Percentiles rank a stretch among this genome's conserved stretches.
phyloP scores from a whole-genome alignment of 345 rosid species.

The Populus nigra region DNA sequence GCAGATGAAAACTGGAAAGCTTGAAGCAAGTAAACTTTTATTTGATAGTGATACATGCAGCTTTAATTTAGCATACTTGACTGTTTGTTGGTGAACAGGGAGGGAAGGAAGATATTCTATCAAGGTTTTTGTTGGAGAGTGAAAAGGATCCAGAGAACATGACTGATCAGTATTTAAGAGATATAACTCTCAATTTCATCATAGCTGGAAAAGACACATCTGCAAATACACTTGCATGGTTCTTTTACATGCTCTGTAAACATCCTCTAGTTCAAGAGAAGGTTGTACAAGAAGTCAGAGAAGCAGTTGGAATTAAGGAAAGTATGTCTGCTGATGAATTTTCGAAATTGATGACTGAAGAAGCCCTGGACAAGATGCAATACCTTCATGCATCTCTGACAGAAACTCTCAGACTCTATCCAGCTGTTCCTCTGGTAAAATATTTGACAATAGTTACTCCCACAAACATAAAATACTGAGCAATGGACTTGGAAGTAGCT shows the following conservation, averaged over 20 bases:
- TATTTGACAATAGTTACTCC: too few species aligned
- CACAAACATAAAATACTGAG: too few species aligned
- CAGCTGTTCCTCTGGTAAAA: slow-evolving; percentile 44
- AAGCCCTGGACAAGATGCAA: slow-evolving; percentile 36
- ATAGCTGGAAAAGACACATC: slow-evolving; percentile 42
- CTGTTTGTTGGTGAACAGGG: slow-evolving; percentile 17
- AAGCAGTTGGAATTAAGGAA: slow-evolving; percentile 10
- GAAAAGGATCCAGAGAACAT: slow-evolving; percentile 40
- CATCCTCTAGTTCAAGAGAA: slow-evolving; percentile 34
- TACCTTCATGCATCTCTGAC: slow-evolving; percentile 39
- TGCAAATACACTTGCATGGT: slow-evolving; percentile 42
- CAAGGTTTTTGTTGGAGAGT: slow-evolving; percentile 46
- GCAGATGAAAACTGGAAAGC: slow-evolving; percentile 26
- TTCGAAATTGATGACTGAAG: slow-evolving; percentile 33
- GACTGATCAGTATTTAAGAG: slow-evolving; percentile 40
- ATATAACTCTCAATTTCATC: slow-evolving; percentile 44
- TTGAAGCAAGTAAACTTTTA: slow-evolving; percentile 18
- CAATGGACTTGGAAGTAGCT: too few species aligned
- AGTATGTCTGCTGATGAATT: slow-evolving; percentile 21
- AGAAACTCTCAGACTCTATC: slow-evolving; percentile 45
- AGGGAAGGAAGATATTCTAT: slow-evolving; percentile 35
- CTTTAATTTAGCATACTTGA: too few species aligned
- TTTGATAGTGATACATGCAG: neutral
- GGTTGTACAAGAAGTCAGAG: slow-evolving; percentile 25
- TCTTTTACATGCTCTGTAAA: slow-evolving; percentile 40